Evolutionary conservation across 768 basidiomycete species (phyloP), one percentile per base, ranked within the genome.

Genomic region (Lenzites betulinus): DNA sequence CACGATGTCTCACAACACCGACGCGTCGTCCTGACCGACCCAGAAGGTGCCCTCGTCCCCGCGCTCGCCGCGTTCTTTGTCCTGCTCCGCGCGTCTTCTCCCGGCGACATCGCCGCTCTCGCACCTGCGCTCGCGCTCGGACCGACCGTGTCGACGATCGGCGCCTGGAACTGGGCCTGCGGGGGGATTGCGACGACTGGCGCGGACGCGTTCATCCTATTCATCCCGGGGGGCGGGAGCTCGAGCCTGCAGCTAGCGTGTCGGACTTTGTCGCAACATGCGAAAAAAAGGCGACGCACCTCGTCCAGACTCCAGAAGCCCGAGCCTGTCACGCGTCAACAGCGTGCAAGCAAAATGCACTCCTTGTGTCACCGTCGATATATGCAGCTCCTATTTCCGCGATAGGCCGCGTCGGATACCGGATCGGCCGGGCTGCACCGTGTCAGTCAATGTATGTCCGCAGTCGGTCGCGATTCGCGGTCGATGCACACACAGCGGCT

Each of bases 131-230:
- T 48, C 23, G 44, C 35, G 35, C 30, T 15, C 25, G 36, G 18
- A 36, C 7, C 23, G 33, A 18, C 7, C 23, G 51, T n/a, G n/a
- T n/a, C 51, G 35, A 51, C 11, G 12, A 39, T 25, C 39, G 56
- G 48, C 56, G 56, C 56, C 30, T 56, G 46, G 23, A 26, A n/a
- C 22, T 23, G 26, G 23, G 53, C 3, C 22, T 16, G 38, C 46
- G 55, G 30, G 23, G 33, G 25, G 36, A 28, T 28, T 26, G 48
- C 48, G 56, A 58, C 18, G 18, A 38, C 11, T 33, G 48, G 22
- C 39, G 48, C 48, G 56, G 56, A 43, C 56, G 48, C 39, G 39
- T 58, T 58, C 56, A 50, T 58, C 39, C 39, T n/a, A n/a, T n/a
- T n/a, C n/a, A n/a, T n/a, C n/a, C n/a, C n/a, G n/a, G n/a, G n/a